These are phyloP conservation scores for Amanita rubescens DNA, from an alignment of 768 basidiomycete species.

Conservation along the genomic window DNA sequence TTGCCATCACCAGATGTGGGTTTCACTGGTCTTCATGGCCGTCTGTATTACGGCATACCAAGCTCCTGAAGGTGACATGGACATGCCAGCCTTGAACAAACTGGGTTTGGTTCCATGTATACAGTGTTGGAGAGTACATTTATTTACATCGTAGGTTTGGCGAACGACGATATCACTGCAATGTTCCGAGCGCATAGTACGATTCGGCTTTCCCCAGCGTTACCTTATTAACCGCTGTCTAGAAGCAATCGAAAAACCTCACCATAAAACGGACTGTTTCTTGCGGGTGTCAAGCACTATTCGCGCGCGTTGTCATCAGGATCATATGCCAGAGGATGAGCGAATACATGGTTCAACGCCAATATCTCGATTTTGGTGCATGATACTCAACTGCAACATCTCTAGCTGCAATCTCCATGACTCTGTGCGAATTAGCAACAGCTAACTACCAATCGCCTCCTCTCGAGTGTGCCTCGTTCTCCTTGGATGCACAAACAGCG, in stretches of 20 bases:
- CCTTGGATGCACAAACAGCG: conserved; percentile 21
- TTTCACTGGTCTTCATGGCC: neutral
- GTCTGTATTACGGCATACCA: neutral
- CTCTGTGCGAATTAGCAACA: conserved; percentile 72
- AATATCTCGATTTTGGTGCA: neutral
- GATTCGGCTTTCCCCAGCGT: neutral
- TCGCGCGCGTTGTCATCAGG: conserved; percentile 42
- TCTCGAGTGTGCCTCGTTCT: conserved; percentile 50
- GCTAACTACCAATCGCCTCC: conserved; percentile 62
- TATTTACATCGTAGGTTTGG: neutral
- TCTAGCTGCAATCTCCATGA: conserved; percentile 68
- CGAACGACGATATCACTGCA: neutral
- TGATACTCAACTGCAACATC: neutral
- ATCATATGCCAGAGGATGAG: conserved; percentile 53
- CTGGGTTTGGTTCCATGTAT: neutral
- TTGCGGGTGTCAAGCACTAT: conserved; percentile 42
- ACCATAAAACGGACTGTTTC: conserved; percentile 53
- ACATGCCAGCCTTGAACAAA: neutral
- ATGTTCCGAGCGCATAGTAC: conserved; percentile 4
- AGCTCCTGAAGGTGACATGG: neutral
- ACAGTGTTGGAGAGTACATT: no score
- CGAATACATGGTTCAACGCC: conserved; percentile 45
- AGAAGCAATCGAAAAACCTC: neutral
- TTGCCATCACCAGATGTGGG: neutral
- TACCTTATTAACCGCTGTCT: neutral